Evolutionary conservation across 805 yeast genomes (phyloP).

Genomic region (Nakazawaea wickerhamii): DNA sequence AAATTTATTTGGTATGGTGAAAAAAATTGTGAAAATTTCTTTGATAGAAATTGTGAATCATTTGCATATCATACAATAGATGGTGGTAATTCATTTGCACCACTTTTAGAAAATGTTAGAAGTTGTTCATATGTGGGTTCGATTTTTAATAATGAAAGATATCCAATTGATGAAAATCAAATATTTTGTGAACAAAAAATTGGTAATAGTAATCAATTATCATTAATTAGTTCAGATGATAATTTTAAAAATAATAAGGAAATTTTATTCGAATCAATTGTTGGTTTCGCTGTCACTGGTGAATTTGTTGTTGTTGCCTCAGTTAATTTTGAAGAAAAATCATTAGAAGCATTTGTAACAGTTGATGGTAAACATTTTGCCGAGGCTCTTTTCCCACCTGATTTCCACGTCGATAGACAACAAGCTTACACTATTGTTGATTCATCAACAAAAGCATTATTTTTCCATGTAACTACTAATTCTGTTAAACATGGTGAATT

Average conservation of each 20-base stretch:
- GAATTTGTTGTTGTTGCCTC: slow-evolving; percentile 72
- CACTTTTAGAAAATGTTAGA: slow-evolving; percentile 46
- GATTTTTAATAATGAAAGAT: slow-evolving; percentile 32
- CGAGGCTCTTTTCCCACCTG: slow-evolving; percentile 71
- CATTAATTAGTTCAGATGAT: slow-evolving; percentile 44
- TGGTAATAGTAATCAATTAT: slow-evolving; percentile 21
- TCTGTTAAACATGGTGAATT: slow-evolving; percentile 45
- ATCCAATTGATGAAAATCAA: slow-evolving; percentile 36
- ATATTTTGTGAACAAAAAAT: slow-evolving; percentile 57
- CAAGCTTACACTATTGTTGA: slow-evolving; percentile 78
- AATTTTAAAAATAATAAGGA: slow-evolving; percentile 37
- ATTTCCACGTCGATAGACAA: slow-evolving; percentile 51
- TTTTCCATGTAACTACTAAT: slow-evolving; percentile 76
- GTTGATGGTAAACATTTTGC: slow-evolving; percentile 75
- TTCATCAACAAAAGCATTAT: slow-evolving; percentile 63
- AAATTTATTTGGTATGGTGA: slow-evolving; percentile 69
- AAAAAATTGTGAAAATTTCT: slow-evolving; percentile 44
- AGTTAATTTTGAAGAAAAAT: slow-evolving; percentile 36
- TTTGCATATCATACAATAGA: slow-evolving; percentile 60
- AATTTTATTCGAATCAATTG: slow-evolving; percentile 47
- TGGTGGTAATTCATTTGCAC: slow-evolving; percentile 59
- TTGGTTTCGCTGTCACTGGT: slow-evolving; percentile 71
- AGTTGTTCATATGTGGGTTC: slow-evolving; percentile 67
- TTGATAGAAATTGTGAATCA: slow-evolving; percentile 44
- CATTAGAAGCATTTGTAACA: slow-evolving; percentile 67